A percentile compares a stretch with the other conserved stretches of the same genome.
Evolutionary conservation across 805 yeast genomes (phyloP).

Genomic region (Hanseniaspora vineae): DNA sequence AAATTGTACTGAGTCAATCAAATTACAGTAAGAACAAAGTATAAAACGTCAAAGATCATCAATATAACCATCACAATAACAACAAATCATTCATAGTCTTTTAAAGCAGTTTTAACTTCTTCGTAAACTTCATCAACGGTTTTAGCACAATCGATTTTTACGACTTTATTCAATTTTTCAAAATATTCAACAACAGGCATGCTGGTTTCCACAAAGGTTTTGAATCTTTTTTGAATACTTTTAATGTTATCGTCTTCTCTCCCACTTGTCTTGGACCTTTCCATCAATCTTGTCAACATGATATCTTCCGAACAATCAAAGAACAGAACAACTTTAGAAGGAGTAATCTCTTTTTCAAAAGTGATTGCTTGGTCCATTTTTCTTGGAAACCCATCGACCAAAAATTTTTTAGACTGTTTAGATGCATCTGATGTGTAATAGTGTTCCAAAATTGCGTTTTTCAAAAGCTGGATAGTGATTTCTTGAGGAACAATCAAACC

Average conservation of each 20-base stretch:
- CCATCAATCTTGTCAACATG: conserved; percentile 73
- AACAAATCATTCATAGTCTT: conserved; percentile 20
- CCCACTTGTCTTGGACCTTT: conserved; percentile 92
- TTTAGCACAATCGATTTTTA: conserved; percentile 58
- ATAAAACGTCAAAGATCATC: too few relatives aligned
- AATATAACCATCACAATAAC: too few relatives aligned
- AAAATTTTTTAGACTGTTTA: conserved; percentile 32
- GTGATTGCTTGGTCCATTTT: conserved; percentile 96
- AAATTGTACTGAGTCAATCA: too few relatives aligned
- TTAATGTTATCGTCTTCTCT: conserved; percentile 88
- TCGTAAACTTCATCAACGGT: conserved; percentile 67
- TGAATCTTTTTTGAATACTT: conserved; percentile 80
- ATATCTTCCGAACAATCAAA: conserved; percentile 74
- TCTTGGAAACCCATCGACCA: conserved; percentile 94
- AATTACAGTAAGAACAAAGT: too few relatives aligned
- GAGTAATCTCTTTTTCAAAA: conserved; percentile 72
- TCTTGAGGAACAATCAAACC: conserved; percentile 91
- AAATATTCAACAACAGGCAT: conserved; percentile 89
- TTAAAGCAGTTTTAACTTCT: conserved; percentile 55
- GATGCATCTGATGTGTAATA: conserved; percentile 34
- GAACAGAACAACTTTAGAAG: conserved; percentile 56
- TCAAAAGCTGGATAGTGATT: conserved; percentile 71
- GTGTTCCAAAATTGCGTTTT: conserved; percentile 59
- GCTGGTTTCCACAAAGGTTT: conserved; percentile 72
- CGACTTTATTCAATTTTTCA: conserved; percentile 60